A percentile compares a stretch with the other conserved stretches of the same genome.
phyloP scores from a whole-genome alignment of 768 basidiomycete species.

The Hygrocybe coccinea region DNA sequence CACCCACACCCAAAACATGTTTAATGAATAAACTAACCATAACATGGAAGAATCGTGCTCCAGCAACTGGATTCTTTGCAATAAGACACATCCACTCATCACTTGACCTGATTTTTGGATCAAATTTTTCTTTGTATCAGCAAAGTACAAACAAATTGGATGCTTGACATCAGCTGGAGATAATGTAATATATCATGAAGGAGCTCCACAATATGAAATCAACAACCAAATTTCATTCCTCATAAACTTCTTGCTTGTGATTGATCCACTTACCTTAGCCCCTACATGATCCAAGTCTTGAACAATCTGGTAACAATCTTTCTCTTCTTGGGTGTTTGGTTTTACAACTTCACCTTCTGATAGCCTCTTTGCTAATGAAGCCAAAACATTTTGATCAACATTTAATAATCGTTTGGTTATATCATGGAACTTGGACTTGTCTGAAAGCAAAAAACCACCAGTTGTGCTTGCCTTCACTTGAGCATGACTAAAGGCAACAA shows the following conservation, averaged over 20 bases:
- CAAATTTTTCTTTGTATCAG: slow-evolving; percentile 18
- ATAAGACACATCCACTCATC: slow-evolving; percentile 20
- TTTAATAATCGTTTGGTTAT: slow-evolving; percentile 19
- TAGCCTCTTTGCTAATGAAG: slow-evolving; percentile 18
- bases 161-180: slow-evolving; percentile 27
- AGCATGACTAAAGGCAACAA: slow-evolving; percentile 38
- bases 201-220: slow-evolving; percentile 17
- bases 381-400: slow-evolving; percentile 21
- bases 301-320: slow-evolving; percentile 31
- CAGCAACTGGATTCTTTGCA: slow-evolving; percentile 25
- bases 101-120: neutral
- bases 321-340: slow-evolving; percentile 29
- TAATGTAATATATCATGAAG: slow-evolving; percentile 28
- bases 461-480: slow-evolving; percentile 30
- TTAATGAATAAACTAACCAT: slow-evolving; percentile 22
- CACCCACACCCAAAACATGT: slow-evolving; percentile 19
- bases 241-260: slow-evolving; percentile 22
- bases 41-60: slow-evolving; percentile 27
- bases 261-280: slow-evolving; percentile 26
- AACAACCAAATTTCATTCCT: slow-evolving; percentile 24
- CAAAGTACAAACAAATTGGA: slow-evolving; percentile 32
- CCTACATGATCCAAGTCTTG: slow-evolving; percentile 33
- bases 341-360: slow-evolving; percentile 20
- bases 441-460: slow-evolving; percentile 25
- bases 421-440: slow-evolving; percentile 22